Evolutionary conservation across 768 basidiomycete genomes (phyloP), one percentile per base, ranked within the genome.

Genomic region (Coprinopsis strossmayeri): DNA sequence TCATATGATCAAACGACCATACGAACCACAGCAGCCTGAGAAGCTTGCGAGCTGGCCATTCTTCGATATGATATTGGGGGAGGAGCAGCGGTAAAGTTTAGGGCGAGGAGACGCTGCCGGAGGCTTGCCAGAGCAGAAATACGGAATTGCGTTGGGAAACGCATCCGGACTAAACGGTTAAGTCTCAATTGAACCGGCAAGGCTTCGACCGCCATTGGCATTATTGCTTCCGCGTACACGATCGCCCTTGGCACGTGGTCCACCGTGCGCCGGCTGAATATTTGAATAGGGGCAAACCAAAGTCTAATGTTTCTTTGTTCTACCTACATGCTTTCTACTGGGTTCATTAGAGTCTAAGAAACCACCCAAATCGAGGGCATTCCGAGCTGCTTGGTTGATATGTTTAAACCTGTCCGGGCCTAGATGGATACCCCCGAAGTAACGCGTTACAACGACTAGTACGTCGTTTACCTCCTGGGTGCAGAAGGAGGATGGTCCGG

Each of bases 341-440:
- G 43, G 5, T 11, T 72, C 76, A 13, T 57, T 57, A 7, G 59
- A 65, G 35, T 89, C 87, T 26, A 98, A 66, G 61, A 97, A 91
- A 0, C 94, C 93, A 9, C 88, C 95, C 0, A 82, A 54, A 37
- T 95, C 90, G 3, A 98, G 72, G 1, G 94, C 93, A 58, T 91
- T 89, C 18, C 95, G 77, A 1, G 94, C 95, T 2, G 91, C 91
- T 61, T 94, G 90, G 59, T 95, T 97, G 64, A 99, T 98, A 58
- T 95, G 91, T 61, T 88, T 87, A 66, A 86, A 91, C 28, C 87
- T 71, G 61, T 94, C 93, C 0, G 92, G 83, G 2, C 91, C 94
- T 1, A 99, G 73, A 53, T 90, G 87, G 11, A 87, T 84, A 0
- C 95, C 95, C 12, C 95, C 95, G 60, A 88, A 97, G 67, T 91